Evolutionary conservation across 116 monocot genomes (phyloP), one percentile per base, ranked within the genome.

Genomic region (Iris pallida): DNA sequence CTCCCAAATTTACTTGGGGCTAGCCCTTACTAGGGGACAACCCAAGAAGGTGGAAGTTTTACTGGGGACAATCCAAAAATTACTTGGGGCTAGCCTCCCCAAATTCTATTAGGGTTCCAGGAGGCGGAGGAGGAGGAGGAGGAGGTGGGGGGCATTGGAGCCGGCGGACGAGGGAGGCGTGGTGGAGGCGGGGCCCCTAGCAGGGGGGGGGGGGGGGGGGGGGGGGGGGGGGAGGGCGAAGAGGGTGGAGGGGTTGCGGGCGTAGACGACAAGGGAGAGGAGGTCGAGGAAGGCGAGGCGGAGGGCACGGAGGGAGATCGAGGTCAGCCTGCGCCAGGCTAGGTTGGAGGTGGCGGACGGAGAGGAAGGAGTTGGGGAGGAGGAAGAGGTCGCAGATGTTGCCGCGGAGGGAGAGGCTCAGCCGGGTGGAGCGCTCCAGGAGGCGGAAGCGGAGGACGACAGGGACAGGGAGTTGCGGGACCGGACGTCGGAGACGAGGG

Each of bases 141-240:
- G 58, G 42, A 98, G 73, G 57, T 98, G 56, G 43, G n/a, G 93
- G 90, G 5, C 93, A 82, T 80, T 82, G 90, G 84, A 93, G 90
- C 93, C 93, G 90, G 7, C 98, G 77, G 16, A 98, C 88, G 52
- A 98, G 86, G 65, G 77, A 65, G 47, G 69, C 86, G 14, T 53
- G 66, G 46, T 58, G 73, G 42, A 98, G 76, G 13, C 42, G 7
- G 0, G 79, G 73, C 30, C 30, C 30, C 78, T 72, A 89, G 30
- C 53, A 66, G 0, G 80, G 68, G 8, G 80, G 74, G 40, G 88
- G 68, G 11, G 62, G 53, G 40, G 78, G 62, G 42, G 79, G 47
- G 5, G 87, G 78, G 40, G 69, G 0, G 80, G 68, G 8, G 80
- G 74, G 40, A 91, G 68, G 11, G 62, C 20, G 4, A 5, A 54